phyloP scores from a whole-genome alignment of 495 filamentous ascomycete genomes.

The Trichocladium antarcticum region DNA sequence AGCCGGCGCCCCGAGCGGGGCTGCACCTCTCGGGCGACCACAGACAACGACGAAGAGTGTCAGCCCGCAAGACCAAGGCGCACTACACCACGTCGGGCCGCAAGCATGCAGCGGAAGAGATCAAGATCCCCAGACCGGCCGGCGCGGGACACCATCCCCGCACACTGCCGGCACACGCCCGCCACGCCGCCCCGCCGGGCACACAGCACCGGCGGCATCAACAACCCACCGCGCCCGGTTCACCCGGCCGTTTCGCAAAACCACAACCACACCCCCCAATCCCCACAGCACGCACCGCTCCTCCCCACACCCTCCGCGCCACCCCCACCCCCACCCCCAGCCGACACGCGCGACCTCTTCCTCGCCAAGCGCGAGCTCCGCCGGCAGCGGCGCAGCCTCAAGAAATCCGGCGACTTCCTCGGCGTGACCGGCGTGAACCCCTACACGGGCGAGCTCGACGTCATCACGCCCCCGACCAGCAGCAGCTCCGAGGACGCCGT shows the following conservation, averaged over 20 bases:
- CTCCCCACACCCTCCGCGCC: background rate
- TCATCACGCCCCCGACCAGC: slow-evolving; percentile 35
- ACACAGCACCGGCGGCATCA: slow-evolving; percentile 2
- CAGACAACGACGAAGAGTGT: background rate
- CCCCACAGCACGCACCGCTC: background rate
- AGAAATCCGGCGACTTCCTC: slow-evolving; percentile 42
- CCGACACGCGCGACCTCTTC: slow-evolving; percentile 17
- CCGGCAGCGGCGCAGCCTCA: slow-evolving; percentile 28
- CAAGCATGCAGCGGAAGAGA: background rate
- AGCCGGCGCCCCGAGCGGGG: slow-evolving; percentile 37
- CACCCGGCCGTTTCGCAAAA: background rate
- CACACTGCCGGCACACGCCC: slow-evolving; percentile 15
- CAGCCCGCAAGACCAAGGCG: background rate
- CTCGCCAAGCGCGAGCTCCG: slow-evolving; percentile 30
- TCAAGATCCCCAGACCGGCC: slow-evolving; percentile 1
- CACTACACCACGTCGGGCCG: background rate
- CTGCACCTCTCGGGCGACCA: slow-evolving; percentile 22
- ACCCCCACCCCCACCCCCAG: background rate
- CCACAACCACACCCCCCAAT: background rate
- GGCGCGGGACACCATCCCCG: slow-evolving; percentile 13
- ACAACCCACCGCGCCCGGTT: background rate
- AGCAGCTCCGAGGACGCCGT: slow-evolving; percentile 19
- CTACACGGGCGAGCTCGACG: slow-evolving; percentile 38
- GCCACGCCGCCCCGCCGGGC: slow-evolving; percentile 12
- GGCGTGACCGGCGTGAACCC: slow-evolving; percentile 47